Conservation (phyloP, 2,329 filamentous ascomycete species). For the Trichoderma semiorbis region DNA sequence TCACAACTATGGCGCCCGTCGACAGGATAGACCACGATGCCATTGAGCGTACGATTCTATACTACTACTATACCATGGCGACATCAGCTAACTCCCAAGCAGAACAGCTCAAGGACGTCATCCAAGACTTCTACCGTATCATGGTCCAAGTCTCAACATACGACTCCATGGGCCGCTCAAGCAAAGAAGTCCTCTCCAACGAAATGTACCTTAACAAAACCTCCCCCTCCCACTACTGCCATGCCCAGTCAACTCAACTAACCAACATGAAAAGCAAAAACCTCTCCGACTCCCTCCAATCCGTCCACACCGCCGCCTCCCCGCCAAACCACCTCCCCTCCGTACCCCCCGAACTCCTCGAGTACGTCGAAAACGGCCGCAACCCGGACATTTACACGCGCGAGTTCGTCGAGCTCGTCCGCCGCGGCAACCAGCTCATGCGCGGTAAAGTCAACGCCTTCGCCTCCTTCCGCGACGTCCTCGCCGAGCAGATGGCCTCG, state of each 20-base stretch:
- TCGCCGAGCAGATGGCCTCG: slow-evolving; percentile 55
- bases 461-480: slow-evolving; percentile 56
- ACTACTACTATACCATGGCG: rapidly evolving
- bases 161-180: slow-evolving; percentile 50
- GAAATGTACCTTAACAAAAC: slow-evolving; percentile 43
- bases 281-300: slow-evolving; percentile 38
- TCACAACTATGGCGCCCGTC: slow-evolving; percentile 40
- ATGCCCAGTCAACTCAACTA: not conserved
- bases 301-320: slow-evolving; percentile 40
- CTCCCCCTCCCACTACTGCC: not conserved
- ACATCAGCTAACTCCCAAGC: slow-evolving; percentile 1
- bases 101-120: slow-evolving; percentile 60
- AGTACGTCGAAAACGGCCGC: slow-evolving; percentile 67
- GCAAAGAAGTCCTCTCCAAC: slow-evolving; percentile 53
- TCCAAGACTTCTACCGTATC: slow-evolving; percentile 61
- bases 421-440: slow-evolving; percentile 63
- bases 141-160: slow-evolving; percentile 62
- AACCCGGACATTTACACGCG: slow-evolving; percentile 73
- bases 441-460: slow-evolving; percentile 63
- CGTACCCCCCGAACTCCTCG: slow-evolving; percentile 60
- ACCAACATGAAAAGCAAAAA: slow-evolving; percentile 34
- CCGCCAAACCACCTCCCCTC: slow-evolving; percentile 44
- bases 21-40: slow-evolving; percentile 37
- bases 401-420: slow-evolving; percentile 68
- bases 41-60: slow-evolving; percentile 36